phyloP scores from a whole-genome alignment of 2,329 filamentous ascomycete species.

The Arthrobotrys megalospora region DNA sequence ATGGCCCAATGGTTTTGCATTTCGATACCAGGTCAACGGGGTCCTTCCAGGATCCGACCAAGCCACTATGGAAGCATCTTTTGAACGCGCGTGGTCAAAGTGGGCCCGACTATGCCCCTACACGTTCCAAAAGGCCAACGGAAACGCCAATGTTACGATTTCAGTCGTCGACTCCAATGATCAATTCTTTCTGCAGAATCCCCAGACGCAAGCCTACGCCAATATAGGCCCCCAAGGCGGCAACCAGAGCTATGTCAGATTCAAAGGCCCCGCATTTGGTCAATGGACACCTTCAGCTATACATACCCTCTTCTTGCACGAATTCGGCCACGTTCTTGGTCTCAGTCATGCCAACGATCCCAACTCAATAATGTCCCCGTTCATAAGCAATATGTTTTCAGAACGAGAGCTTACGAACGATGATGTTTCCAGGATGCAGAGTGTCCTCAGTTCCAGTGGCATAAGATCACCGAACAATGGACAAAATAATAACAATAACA shows the following conservation, averaged over 20 bases:
- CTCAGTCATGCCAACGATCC: conserved; percentile 15
- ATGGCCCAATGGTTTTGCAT: conserved; percentile 31
- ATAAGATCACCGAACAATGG: conserved; percentile 7
- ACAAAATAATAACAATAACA: conserved; percentile 9
- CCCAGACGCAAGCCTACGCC: conserved; percentile 29
- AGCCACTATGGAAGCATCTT: conserved; percentile 36
- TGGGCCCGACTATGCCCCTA: conserved; percentile 34
- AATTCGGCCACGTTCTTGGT: conserved; percentile 43
- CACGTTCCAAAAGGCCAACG: conserved; percentile 39
- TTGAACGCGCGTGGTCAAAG: conserved; percentile 33
- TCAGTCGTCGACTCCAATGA: conserved; percentile 35
- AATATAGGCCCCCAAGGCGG: conserved; percentile 1
- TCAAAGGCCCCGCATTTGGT: conserved; percentile 7
- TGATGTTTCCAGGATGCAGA: conserved; percentile 29
- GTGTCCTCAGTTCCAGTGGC: not conserved
- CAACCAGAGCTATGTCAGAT: conserved; percentile 22
- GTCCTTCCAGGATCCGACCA: conserved; percentile 37
- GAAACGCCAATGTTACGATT: conserved; percentile 30
- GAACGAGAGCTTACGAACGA: conserved; percentile 29
- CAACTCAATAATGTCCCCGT: conserved; percentile 27
- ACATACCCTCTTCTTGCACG: conserved; percentile 41
- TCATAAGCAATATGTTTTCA: conserved; percentile 26
- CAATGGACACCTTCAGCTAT: conserved; percentile 25
- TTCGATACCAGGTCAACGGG: conserved; percentile 36
- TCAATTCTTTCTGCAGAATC: conserved; percentile 21